These are phyloP conservation scores for Parsonsia alboflavescens DNA, from an alignment of 257 asterid species.

Conservation along the genomic window DNA sequence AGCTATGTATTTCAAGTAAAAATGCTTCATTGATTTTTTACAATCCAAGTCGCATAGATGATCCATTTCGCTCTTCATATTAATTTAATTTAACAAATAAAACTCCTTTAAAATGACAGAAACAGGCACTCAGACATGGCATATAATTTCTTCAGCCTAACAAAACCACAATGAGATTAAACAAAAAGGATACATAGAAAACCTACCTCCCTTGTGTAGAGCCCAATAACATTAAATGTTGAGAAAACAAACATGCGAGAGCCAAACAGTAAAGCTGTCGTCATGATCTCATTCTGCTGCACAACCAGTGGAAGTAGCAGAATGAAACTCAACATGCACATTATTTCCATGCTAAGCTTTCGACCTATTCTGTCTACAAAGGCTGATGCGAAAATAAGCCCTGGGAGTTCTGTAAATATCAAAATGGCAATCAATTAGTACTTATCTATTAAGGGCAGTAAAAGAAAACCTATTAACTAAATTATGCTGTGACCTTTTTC, in stretches of 20 bases:
- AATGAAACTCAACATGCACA: constrained; percentile 37
- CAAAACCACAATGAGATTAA: neutral
- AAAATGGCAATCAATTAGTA: neutral
- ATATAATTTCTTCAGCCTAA: neutral
- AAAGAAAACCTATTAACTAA: neutral
- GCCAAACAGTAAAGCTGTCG: constrained; percentile 45
- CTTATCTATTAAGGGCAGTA: neutral
- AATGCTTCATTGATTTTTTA: neutral
- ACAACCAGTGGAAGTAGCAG: constrained; percentile 50
- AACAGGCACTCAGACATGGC: neutral
- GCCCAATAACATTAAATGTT: constrained; percentile 36
- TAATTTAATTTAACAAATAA: no score
- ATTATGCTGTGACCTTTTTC: neutral
- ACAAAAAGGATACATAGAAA: neutral
- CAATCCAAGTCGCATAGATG: neutral
- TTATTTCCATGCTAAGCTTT: constrained; percentile 42
- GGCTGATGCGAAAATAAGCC: constrained; percentile 39
- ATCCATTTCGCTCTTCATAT: neutral
- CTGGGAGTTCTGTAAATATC: constrained; percentile 45
- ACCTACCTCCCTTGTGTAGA: constrained; percentile 64
- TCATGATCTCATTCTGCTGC: constrained; percentile 31
- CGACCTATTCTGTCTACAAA: constrained; percentile 61
- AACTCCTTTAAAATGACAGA: neutral
- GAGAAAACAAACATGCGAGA: constrained; percentile 56
- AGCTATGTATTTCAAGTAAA: neutral